Percentiles rank a stretch among this genome's conserved stretches.
Conservation (phyloP, 257 asterid genomes). For the Jasminum sambac region DNA sequence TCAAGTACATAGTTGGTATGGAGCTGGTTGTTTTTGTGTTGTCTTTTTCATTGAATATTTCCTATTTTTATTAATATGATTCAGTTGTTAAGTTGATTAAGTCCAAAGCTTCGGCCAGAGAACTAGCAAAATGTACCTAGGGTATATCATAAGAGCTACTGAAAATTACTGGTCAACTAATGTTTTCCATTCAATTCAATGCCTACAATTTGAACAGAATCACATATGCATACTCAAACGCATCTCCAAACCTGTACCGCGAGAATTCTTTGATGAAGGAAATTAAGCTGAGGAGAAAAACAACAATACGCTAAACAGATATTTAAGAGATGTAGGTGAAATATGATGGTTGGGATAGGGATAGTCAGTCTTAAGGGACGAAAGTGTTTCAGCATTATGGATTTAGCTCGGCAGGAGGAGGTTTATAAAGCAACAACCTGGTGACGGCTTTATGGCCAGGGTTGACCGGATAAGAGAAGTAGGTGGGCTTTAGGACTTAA, state of each 20-base stretch:
- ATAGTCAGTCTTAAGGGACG: not conserved
- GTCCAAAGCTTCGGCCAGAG: not conserved
- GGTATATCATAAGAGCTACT: not conserved
- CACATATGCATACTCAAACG: not conserved
- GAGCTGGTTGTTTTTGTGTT: not conserved
- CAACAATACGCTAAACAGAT: not conserved
- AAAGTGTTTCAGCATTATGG: not conserved
- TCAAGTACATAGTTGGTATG: not conserved
- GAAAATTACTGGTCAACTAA: not conserved
- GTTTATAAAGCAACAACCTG: not conserved
- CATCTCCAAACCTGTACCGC: not conserved
- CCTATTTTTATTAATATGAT: not conserved
- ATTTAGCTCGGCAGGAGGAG: not conserved
- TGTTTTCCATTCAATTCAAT: not conserved
- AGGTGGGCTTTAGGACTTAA: not conserved
- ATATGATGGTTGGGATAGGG: not conserved
- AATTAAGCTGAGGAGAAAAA: not conserved
- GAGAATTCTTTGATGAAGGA: constrained; percentile 1
- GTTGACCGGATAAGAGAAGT: not conserved
- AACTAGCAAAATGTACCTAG: not conserved
- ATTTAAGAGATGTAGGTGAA: not conserved
- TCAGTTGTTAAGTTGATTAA: not conserved
- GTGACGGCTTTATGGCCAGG: constrained; percentile 12
- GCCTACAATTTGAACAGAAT: not conserved
- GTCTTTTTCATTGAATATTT: not conserved